Conservation (phyloP, 768 basidiomycete genomes). For the Tylopilus felleus region DNA sequence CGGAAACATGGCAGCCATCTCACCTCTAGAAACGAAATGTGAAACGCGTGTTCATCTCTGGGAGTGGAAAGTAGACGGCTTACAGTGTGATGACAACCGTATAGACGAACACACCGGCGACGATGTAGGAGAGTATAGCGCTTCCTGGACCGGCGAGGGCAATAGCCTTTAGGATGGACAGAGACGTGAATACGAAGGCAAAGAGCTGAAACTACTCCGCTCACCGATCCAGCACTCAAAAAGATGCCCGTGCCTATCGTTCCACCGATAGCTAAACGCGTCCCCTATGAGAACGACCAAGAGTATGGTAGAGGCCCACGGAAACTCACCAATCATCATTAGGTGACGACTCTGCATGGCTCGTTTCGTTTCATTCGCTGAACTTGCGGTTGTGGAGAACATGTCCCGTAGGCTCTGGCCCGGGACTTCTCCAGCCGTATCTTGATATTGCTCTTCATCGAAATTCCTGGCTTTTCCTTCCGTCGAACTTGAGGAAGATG, state of each 20-base stretch:
- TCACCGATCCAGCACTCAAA: constrained; percentile 53
- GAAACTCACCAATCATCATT: constrained; percentile 39
- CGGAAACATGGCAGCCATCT: constrained; percentile 64
- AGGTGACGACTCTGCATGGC: constrained; percentile 41
- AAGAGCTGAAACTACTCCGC: constrained; percentile 4
- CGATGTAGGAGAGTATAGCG: constrained; percentile 56
- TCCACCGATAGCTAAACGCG: constrained; percentile 45
- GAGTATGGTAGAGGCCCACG: neutral
- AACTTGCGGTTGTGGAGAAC: constrained; percentile 8
- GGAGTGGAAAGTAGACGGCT: constrained; percentile 6
- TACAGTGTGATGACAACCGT: constrained; percentile 58
- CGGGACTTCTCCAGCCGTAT: neutral
- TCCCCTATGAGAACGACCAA: neutral
- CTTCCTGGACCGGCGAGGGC: constrained; percentile 58
- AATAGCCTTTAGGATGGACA: constrained; percentile 37
- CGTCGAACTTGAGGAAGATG: constrained; percentile 1
- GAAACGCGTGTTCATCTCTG: neutral
- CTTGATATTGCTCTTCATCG: constrained; percentile 2
- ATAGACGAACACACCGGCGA: constrained; percentile 59
- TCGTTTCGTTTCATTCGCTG: constrained; percentile 33
- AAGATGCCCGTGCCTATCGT: constrained; percentile 63
- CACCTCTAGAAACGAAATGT: constrained; percentile 39
- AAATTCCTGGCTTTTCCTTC: neutral
- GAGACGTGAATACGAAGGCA: neutral
- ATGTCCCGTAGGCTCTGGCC: neutral